Evolutionary conservation across 1,284 basidiomycete genomes (phyloP).

Genomic region (Apiotrichum laibachii): DNA sequence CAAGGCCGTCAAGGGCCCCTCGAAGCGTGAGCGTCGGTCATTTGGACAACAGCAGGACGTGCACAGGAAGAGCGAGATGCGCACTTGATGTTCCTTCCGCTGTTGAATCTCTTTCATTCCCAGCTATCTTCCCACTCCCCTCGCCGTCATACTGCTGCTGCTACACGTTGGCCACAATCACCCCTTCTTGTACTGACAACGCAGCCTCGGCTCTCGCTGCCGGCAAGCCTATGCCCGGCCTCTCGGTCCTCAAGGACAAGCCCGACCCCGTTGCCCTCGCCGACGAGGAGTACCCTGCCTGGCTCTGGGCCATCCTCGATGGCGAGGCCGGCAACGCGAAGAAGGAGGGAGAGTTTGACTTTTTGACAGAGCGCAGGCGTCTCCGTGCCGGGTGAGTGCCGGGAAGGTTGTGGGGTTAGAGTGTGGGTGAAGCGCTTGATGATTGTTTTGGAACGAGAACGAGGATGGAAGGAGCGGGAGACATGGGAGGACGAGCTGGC

Average conservation of each 20-base stretch:
- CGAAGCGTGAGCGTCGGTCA: neutral
- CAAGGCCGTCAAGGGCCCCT: conserved; percentile 1
- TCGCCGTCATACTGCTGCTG: neutral
- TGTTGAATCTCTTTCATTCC: too few species aligned
- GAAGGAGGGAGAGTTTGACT: conserved; percentile 34
- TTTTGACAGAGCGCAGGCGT: conserved; percentile 40
- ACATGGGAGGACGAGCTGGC: too few species aligned
- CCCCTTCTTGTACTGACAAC: conserved; percentile 9
- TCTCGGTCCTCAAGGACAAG: conserved; percentile 81
- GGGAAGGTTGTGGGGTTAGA: neutral
- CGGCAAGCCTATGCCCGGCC: conserved; percentile 69
- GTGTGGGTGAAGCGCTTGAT: neutral
- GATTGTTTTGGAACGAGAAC: neutral
- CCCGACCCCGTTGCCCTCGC: conserved; percentile 71
- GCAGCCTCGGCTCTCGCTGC: conserved; percentile 57
- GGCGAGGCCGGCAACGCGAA: conserved; percentile 16
- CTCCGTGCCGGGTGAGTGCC: conserved; percentile 43
- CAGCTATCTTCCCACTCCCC: neutral
- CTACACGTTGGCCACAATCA: neutral
- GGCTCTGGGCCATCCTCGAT: conserved; percentile 77
- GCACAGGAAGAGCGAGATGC: neutral
- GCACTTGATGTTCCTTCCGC: too few species aligned
- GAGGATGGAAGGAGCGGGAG: too few species aligned
- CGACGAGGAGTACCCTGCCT: conserved; percentile 82
- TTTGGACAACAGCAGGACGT: neutral